These are phyloP conservation scores for Colletotrichum lindemuthianum DNA, from an alignment of 2,329 filamentous ascomycete genomes.

Conservation along the genomic window DNA sequence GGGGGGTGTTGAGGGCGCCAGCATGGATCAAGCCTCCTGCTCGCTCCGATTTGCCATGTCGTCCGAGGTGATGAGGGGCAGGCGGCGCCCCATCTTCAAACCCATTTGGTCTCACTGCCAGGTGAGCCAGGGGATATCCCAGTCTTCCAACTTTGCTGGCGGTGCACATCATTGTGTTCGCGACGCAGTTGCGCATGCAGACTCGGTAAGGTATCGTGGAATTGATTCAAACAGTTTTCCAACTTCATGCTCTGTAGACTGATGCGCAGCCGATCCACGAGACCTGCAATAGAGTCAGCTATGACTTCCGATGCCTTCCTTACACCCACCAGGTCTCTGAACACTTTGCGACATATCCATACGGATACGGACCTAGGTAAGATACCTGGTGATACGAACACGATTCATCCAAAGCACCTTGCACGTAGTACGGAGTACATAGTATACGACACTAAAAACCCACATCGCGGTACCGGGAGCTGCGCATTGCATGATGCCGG, in stretches of 20 bases:
- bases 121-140: slow-evolving; percentile 18
- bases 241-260: background rate
- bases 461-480: slow-evolving; percentile 3
- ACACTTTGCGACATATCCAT: no score
- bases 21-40: slow-evolving; percentile 30
- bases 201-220: slow-evolving; percentile 7
- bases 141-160: background rate
- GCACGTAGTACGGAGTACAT: no score
- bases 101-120: slow-evolving; percentile 29
- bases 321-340: no score
- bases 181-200: slow-evolving; percentile 6
- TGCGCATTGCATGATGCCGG: background rate
- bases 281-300: no score
- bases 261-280: no score
- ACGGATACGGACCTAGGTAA: no score
- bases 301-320: no score
- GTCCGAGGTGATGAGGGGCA: slow-evolving; percentile 27
- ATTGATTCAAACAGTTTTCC: no score
- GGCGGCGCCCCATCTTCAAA: slow-evolving; percentile 25
- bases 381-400: no score
- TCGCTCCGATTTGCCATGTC: slow-evolving; percentile 21
- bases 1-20: slow-evolving; percentile 12
- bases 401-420: no score
- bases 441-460: background rate
- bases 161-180: slow-evolving; percentile 9